A percentile compares a stretch with the other conserved stretches of the same genome.
These are phyloP conservation scores for Cyamopsis tetragonoloba DNA, from an alignment of 306 rosid genomes.

Conservation along the genomic window DNA sequence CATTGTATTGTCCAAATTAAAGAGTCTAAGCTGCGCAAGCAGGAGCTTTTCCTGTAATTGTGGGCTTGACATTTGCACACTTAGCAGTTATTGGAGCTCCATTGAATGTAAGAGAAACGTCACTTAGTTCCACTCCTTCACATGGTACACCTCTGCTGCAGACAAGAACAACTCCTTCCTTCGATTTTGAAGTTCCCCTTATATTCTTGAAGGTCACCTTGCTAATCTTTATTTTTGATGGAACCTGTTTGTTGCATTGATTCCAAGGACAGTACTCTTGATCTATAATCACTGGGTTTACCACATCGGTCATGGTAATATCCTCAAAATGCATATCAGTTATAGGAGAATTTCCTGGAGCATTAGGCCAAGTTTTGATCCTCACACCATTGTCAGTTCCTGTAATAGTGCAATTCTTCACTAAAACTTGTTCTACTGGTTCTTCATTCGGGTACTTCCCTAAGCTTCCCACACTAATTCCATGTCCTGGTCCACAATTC, in stretches of 20 bases:
- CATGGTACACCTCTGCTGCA: background rate
- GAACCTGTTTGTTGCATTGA: constrained; percentile 26
- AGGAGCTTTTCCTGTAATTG: too few species aligned
- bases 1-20: too few species aligned
- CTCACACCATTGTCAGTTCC: constrained; percentile 44
- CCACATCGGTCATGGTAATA: constrained; percentile 34
- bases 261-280: constrained; percentile 46
- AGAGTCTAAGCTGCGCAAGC: too few species aligned
- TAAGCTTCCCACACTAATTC: constrained; percentile 48
- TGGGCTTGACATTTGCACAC: too few species aligned
- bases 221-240: constrained; percentile 37
- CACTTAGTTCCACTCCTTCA: background rate
- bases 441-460: constrained; percentile 29
- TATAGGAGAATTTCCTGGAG: background rate
- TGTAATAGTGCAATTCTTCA: background rate
- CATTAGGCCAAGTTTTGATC: constrained; percentile 47
- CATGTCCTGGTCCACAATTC: constrained; percentile 53
- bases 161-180: background rate
- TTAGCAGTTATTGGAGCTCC: too few species aligned
- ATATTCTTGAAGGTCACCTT: constrained; percentile 35
- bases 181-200: constrained; percentile 9
- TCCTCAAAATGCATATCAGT: too few species aligned
- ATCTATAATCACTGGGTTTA: constrained; percentile 30
- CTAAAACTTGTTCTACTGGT: constrained; percentile 9
- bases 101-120: too few species aligned